These are phyloP conservation scores for Candida tallmaniae DNA, from an alignment of 805 yeast genomes.

Conservation along the genomic window DNA sequence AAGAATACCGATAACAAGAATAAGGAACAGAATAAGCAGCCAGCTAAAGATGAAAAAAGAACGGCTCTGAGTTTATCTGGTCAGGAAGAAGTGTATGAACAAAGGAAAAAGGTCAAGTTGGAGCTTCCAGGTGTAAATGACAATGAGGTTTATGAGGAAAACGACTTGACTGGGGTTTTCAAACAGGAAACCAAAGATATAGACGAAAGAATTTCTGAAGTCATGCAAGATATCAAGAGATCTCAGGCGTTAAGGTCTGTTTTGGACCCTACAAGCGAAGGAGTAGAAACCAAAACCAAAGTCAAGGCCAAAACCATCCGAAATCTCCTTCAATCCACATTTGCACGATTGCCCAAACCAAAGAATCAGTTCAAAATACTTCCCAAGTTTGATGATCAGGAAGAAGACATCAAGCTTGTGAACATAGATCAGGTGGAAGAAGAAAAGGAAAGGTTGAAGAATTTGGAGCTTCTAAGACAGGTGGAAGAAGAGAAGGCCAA, in stretches of 20 bases:
- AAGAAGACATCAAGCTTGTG: conserved; percentile 17
- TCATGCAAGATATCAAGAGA: conserved; percentile 29
- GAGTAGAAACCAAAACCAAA: conserved; percentile 1
- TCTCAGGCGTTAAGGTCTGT: conserved; percentile 26
- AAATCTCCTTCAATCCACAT: conserved; percentile 12
- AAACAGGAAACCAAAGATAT: conserved; percentile 15
- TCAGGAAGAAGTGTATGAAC: conserved; percentile 12
- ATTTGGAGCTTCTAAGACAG: conserved; percentile 18
- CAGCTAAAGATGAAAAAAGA: conserved; percentile 6
- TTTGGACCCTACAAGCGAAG: background rate
- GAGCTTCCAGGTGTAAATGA: conserved; percentile 10
- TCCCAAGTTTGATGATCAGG: conserved; percentile 27
- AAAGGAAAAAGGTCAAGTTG: conserved; percentile 7
- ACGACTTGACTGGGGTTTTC: conserved; percentile 12
- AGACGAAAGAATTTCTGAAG: conserved; percentile 30
- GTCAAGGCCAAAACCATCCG: conserved; percentile 9
- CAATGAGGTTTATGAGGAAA: conserved; percentile 1
- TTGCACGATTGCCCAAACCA: conserved; percentile 34
- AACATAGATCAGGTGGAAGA: conserved; percentile 3
- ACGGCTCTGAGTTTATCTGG: conserved; percentile 18
- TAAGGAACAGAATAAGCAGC: background rate
- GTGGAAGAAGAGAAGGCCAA: conserved; percentile 25
- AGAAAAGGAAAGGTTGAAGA: conserved; percentile 19
- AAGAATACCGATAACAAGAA: conserved; percentile 25
- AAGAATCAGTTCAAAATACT: conserved; percentile 29